phyloP scores from a whole-genome alignment of 345 rosid species.

The Passiflora organensis region DNA sequence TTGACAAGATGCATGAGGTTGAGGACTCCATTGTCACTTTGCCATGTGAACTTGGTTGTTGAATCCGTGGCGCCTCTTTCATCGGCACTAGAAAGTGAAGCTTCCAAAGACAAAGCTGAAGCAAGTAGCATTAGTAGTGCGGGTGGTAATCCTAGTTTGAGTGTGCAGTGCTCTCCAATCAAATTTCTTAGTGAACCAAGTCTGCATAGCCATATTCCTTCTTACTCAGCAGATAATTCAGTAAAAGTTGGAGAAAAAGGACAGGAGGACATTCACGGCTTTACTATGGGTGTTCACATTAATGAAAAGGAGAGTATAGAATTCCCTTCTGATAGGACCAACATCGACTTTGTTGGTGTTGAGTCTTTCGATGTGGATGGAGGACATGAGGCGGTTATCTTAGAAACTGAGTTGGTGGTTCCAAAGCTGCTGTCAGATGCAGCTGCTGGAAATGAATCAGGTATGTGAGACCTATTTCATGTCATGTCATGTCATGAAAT shows the following conservation, averaged over 20 bases:
- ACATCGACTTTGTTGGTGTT: constrained; percentile 16
- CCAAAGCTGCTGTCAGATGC: constrained; percentile 31
- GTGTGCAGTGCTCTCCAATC: constrained; percentile 14
- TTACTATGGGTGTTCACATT: constrained; percentile 11
- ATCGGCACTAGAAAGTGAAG: constrained; percentile 17
- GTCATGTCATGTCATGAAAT: constrained; percentile 1
- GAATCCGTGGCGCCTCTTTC: constrained; percentile 25
- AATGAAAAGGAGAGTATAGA: constrained; percentile 25
- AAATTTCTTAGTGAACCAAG: constrained; percentile 18
- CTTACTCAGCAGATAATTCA: constrained; percentile 20
- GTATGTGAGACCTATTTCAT: constrained; percentile 28
- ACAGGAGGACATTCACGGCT: constrained; percentile 22
- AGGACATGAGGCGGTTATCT: constrained; percentile 16
- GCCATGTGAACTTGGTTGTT: constrained; percentile 13
- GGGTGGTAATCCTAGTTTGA: constrained; percentile 16
- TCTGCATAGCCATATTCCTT: constrained; percentile 9
- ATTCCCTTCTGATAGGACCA: constrained; percentile 26
- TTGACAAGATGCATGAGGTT: constrained; percentile 16
- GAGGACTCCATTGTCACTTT: constrained; percentile 18
- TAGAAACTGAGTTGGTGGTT: constrained; percentile 25
- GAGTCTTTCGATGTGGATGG: constrained; percentile 19
- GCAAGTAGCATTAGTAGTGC: constrained; percentile 12
- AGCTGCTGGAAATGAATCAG: constrained; percentile 27
- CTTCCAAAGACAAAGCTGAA: constrained; percentile 22
- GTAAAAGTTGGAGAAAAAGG: constrained; percentile 13